Evolutionary conservation across 768 basidiomycete genomes (phyloP), one percentile per base, ranked within the genome.

Genomic region (Mycena belliarum): DNA sequence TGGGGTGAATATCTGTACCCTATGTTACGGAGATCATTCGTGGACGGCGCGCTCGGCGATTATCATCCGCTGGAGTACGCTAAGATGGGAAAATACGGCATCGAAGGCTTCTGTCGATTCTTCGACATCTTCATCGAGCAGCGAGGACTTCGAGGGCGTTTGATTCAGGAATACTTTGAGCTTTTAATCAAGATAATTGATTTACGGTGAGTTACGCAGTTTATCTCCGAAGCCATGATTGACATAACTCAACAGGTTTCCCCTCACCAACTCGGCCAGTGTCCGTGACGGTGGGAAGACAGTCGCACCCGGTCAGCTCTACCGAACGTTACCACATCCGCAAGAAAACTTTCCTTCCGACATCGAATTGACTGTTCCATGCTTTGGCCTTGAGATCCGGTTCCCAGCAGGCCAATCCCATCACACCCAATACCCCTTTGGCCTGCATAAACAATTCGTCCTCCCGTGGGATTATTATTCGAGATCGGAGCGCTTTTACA

Each of bases 391-490:
- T 29, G 6, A 23, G 8, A 10, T 56, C 12, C 1, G 2, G 3
- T 49, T 56, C 18, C 55, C 41, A 0, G 10, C 25, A 1, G 55
- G 48, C 5, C 23, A 33, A 12, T 43, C 40, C 15, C 41, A 44
- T n/a, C 55, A 57, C 16, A 14, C 24, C 35, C 16, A 43, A 7
- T 57, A 57, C 14, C 55, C 48, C 3, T 57, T 50, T 21, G 55
- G 29, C 1, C 49, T 57, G 2, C 55, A 50, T 23, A 16, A 21
- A 4, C 41, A 43, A 12, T 46, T 37, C 28, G 15, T 15, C 0
- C 49, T 57, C 6, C 41, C 49, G 0, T 57, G 55, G 37, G 37
- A 38, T 11, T 57, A 57, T 38, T 46, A 46, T 26, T 57, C 55
- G 5, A n/a, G 21, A 14, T 12, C 20, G n/a, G 35, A 50, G 47